Conservation (phyloP, 2,329 filamentous ascomycete species). For the Venturia oleaginea region DNA sequence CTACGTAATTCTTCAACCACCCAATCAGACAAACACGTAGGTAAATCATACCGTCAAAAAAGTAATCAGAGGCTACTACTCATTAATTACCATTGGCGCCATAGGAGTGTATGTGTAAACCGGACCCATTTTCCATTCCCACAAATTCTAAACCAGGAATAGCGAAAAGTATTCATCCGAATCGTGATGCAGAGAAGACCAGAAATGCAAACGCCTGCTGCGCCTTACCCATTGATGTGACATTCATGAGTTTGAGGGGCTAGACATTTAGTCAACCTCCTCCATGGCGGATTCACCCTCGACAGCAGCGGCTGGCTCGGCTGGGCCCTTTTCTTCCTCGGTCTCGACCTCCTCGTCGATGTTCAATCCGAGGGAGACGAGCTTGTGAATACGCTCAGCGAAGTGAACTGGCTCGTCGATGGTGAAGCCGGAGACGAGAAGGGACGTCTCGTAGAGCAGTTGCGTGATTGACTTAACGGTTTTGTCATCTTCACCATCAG, state of each 20-base stretch:
- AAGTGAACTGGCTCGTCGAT: constrained; percentile 98
- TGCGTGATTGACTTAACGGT: constrained; percentile 99
- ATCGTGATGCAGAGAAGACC: background rate
- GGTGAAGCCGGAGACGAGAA: constrained; percentile 97
- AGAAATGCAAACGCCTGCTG: constrained; percentile 7
- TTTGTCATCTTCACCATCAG: constrained; percentile 95
- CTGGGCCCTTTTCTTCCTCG: constrained; percentile 39
- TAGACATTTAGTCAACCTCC: constrained; percentile 78
- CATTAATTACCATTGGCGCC: background rate
- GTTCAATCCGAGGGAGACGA: constrained; percentile 94
- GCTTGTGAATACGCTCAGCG: constrained; percentile 99
- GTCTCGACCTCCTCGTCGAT: constrained; percentile 88
- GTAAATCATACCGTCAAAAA: background rate
- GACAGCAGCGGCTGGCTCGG: constrained; percentile 49
- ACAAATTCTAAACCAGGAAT: background rate
- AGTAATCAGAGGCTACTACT: background rate
- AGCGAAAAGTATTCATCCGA: background rate
- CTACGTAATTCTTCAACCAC: background rate
- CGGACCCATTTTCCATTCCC: background rate
- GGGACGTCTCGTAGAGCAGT: constrained; percentile 96
- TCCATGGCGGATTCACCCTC: constrained; percentile 94
- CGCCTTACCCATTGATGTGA: constrained; percentile 1
- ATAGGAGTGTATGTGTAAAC: background rate
- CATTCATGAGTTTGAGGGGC: background rate
- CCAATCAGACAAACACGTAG: background rate